Evolutionary conservation across 768 basidiomycete species (phyloP).

Genomic region (Fomitopsis serialis): DNA sequence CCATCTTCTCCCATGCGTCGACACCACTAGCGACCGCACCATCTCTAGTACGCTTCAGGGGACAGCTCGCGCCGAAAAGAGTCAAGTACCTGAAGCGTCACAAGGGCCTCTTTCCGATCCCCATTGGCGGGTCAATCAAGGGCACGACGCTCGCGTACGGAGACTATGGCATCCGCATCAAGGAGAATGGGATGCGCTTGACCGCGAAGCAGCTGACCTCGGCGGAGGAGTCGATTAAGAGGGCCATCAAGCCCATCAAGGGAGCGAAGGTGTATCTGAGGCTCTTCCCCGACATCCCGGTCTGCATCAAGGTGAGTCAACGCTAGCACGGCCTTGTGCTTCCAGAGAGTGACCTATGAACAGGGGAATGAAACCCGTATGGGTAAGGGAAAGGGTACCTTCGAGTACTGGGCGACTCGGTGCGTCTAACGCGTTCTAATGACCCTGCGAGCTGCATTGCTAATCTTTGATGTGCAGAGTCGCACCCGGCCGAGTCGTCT

Average conservation of each 20-base stretch:
- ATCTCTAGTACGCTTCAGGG: slow-evolving; percentile 20
- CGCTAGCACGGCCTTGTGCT: background rate
- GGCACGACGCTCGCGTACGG: slow-evolving; percentile 92
- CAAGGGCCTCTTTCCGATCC: slow-evolving; percentile 84
- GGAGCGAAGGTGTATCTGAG: slow-evolving; percentile 82
- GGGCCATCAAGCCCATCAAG: slow-evolving; percentile 86
- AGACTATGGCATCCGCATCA: slow-evolving; percentile 88
- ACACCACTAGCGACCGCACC: slow-evolving; percentile 1
- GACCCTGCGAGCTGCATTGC: background rate
- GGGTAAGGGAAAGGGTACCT: slow-evolving; percentile 98
- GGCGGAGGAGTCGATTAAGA: slow-evolving; percentile 82
- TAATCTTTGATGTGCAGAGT: slow-evolving; percentile 44
- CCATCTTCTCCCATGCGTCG: slow-evolving; percentile 3
- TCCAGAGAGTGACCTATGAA: background rate
- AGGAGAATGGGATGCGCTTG: slow-evolving; percentile 73
- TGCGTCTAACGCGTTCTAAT: slow-evolving; percentile 28
- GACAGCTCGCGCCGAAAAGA: slow-evolving; percentile 74
- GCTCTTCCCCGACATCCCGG: slow-evolving; percentile 95
- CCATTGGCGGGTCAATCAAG: slow-evolving; percentile 85
- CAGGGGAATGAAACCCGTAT: slow-evolving; percentile 98
- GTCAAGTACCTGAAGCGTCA: slow-evolving; percentile 85
- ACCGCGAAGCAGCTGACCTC: slow-evolving; percentile 87
- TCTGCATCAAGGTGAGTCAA: slow-evolving; percentile 82
- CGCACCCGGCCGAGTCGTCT: slow-evolving; percentile 82
- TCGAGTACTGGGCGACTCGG: slow-evolving; percentile 97